Base-by-base conservation (phyloP, 768 basidiomycete genomes). In the Arthromyces matolae region DNA sequence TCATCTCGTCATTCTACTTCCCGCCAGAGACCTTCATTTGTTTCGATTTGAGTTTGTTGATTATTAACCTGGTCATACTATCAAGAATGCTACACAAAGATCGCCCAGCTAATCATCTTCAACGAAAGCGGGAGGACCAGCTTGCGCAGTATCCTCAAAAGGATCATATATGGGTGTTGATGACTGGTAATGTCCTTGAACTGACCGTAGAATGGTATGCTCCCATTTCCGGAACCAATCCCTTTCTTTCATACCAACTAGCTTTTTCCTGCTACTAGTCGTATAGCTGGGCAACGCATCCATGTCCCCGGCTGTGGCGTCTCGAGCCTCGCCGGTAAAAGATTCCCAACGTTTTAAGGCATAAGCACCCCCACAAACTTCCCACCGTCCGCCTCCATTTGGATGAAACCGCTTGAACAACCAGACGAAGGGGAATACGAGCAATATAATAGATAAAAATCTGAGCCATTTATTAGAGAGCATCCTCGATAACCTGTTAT, bases 191-290 rank as follows among this genome's bases (percentile, higher is more conserved):
- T 71, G 67, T 43, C 61, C 64, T 4, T 68, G 51, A 2, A 90
- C 86, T 0, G 80, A 80, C 19, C 78, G 72, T 34, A 69, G 70
- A 45, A 93, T 88, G 1, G 80, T 71, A 20, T 70, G 71, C 58
- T 91, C 86, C 88, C 90, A 92, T 44, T 70, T 71, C 61, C 73
- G 76, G 62, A 90, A 86, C 89, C 89, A 93, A 52, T 84, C 78
- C 7, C 81, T 84, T 64, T 92, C 91, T 50, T 73, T 73, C 47
- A 80, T 58, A 5, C 89, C 90, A 1, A 80, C 58, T 8, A 80
- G 53, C 36, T 18, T 44, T 20, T 33, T 50, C 36, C 19, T 25
- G 16, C 34, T 34, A 14, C 12, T 57, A 6, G 19, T 19, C 16
- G 46, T 47, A 40, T 48, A 54, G 14, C 41, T 45, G 23, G 53